phyloP scores from a whole-genome alignment of 2,329 filamentous ascomycete genomes.

The Capronia epimyces region DNA sequence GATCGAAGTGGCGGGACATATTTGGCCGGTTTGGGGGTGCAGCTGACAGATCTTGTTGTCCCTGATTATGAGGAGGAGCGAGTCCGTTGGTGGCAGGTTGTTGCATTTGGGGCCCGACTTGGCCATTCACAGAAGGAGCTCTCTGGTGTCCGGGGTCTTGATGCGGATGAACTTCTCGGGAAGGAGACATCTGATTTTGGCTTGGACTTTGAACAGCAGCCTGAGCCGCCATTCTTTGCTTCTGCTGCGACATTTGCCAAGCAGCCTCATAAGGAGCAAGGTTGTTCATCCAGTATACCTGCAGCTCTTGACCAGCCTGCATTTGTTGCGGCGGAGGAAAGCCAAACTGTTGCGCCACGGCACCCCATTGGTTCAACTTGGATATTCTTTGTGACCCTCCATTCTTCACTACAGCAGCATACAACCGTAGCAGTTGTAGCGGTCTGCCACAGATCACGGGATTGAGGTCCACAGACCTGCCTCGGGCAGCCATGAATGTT shows the following conservation, averaged over 20 bases:
- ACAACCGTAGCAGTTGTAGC: slow-evolving; percentile 71
- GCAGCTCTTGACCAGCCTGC: slow-evolving; percentile 62
- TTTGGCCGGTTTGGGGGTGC: slow-evolving; percentile 30
- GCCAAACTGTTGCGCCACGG: slow-evolving; percentile 59
- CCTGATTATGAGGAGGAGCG: slow-evolving; percentile 15
- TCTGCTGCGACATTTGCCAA: slow-evolving; percentile 42
- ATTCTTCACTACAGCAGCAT: slow-evolving; percentile 67
- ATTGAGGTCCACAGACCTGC: slow-evolving; percentile 66
- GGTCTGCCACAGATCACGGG: slow-evolving; percentile 68
- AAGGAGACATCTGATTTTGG: slow-evolving; percentile 37
- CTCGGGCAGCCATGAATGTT: slow-evolving; percentile 69
- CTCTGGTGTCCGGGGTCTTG: slow-evolving; percentile 29
- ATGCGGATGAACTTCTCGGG: slow-evolving; percentile 33
- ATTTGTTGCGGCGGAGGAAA: slow-evolving; percentile 60
- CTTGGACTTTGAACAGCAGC: slow-evolving; percentile 39
- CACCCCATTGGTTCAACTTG: slow-evolving; percentile 65
- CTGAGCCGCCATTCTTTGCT: slow-evolving; percentile 39
- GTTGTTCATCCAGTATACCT: slow-evolving; percentile 71
- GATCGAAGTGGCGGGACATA: slow-evolving; percentile 30
- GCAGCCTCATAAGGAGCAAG: slow-evolving; percentile 64
- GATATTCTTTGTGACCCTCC: slow-evolving; percentile 73
- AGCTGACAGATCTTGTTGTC: slow-evolving; percentile 34
- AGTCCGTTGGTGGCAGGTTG: slow-evolving; percentile 37
- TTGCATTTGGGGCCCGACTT: slow-evolving; percentile 18
- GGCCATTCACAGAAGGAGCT: slow-evolving; percentile 29